Evolutionary conservation across 179 eudicot species (phyloP).

Genomic region (Camellia oleifera): DNA sequence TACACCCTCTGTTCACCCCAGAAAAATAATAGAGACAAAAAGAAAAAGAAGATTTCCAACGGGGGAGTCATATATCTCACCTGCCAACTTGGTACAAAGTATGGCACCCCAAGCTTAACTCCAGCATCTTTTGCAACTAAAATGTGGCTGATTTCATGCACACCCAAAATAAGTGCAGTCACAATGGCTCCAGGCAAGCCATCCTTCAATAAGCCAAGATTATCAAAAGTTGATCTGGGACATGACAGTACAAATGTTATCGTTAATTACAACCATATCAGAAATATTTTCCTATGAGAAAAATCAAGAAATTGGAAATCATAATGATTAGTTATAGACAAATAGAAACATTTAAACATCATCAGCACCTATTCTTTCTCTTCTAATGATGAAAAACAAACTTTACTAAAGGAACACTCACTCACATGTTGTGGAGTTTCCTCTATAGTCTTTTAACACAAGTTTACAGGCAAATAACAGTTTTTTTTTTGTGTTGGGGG

Average conservation of each 20-base stretch:
- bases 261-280: not conserved
- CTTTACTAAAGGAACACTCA: not conserved
- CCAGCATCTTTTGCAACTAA: slow-evolving; percentile 64
- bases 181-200: slow-evolving; percentile 95
- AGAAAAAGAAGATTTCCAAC: not conserved
- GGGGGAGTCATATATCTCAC: slow-evolving; percentile 38
- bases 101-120: slow-evolving; percentile 87
- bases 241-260: slow-evolving; percentile 11
- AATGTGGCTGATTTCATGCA: slow-evolving; percentile 84
- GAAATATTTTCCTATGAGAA: not conserved
- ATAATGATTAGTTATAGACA: not conserved
- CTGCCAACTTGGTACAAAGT: slow-evolving; percentile 98
- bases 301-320: not conserved
- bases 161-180: slow-evolving; percentile 78
- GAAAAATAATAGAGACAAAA: not conserved
- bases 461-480: not conserved
- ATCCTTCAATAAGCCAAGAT: slow-evolving; percentile 63
- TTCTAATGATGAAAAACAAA: not conserved
- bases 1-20: not conserved
- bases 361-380: not conserved
- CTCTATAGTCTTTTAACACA: not conserved
- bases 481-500: not conserved
- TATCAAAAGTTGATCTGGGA: slow-evolving; percentile 82
- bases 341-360: not conserved
- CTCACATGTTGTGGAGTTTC: not conserved